Base-by-base conservation (phyloP, 768 basidiomycete species). In the Rubroboletus pulcherrimus region DNA sequence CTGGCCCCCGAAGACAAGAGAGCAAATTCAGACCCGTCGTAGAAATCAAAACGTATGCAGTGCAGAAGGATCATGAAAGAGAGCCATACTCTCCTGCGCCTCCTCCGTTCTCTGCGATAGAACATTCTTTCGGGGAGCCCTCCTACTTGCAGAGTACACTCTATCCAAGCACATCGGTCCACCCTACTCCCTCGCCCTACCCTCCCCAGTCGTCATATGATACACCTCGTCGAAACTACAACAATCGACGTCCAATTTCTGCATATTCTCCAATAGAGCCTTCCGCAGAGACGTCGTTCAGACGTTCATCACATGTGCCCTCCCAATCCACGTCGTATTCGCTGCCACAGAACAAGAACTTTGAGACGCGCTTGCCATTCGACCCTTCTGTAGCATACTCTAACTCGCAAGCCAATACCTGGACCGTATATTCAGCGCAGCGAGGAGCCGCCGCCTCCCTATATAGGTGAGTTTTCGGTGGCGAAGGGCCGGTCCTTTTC, bases 331-430 rank as follows among this genome's bases (percentile, higher is more conserved):
- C 55, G 1, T n/a, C 51, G 9, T 44, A 51, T 45, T 24, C 48
- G 0, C 30, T 37, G 1, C 46, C 57, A 12, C 62, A 61, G 43
- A 49, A 43, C n/a, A 53, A 34, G 29, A 42, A 39, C 35, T 26
- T 10, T 7, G 58, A 51, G 35, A 53, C 49, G 44, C 67, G 54
- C 31, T 10, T 78, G 55, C 51, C 65, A 7, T 83, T 80, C 61
- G 74, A 81, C 65, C 78, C 77, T 29, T 76, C 74, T 9, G 58
- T 78, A 44, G 83, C 83, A 14, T 84, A 85, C 61, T 52, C 66
- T 15, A 66, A 56, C 39, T 58, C 56, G 30, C 57, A 56, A 46
- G 58, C 57, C n/a, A 53, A 51, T 45, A 17, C 35, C 49, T 41
- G 30, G 55, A 35, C 39, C 30, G 6, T 39, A 7, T 24, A 14